Base-by-base conservation (phyloP, 306 rosid species). In the Geum urbanum region DNA sequence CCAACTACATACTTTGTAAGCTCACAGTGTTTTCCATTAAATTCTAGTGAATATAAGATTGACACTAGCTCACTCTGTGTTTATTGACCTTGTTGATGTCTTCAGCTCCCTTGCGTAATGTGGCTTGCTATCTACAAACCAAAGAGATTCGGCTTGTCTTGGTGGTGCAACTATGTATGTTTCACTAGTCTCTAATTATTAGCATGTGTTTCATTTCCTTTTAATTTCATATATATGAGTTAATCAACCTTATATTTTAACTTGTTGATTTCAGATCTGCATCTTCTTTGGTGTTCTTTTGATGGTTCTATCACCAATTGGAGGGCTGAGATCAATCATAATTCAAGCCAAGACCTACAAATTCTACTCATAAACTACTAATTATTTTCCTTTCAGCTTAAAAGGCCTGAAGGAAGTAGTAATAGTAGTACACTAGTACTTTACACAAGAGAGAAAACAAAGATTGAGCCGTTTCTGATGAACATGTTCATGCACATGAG, bases 91-190 rank as follows among this genome's bases (percentile, higher is more conserved):
- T 57, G 43, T 52, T 72, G 14, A 16, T 37, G 9, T 53, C 35
- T 83, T 60, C 96, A 91, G 97, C 91, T 91, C 22, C 97, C 97
- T 32, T 91, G 97, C 60, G 0, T 89, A 41, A 91, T 91, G 85
- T 91, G 97, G 97, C 88, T 89, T 58, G 66, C 81, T 66, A 87
- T 91, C 79, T 81, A 87, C 80, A 91, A 85, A 84, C 97, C 97
- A 61, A 85, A 2, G 77, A 89, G 4, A 78, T 89, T 63, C 79
- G 0, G 94, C 73, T 76, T 91, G 51, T 91, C 96, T 46, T 89
- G 97, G 97, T 85, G 88, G 53, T 0, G 74, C 35, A 91, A 91
- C 73, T 91, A 88, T 88, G 96, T 91, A 85, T 7, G 86, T 65
- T 72, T 76, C 4, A 6, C 52, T 11, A 1, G 14, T 5, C 39